Conservation (phyloP, 345 rosid species). For the Bruguiera gymnorhiza region DNA sequence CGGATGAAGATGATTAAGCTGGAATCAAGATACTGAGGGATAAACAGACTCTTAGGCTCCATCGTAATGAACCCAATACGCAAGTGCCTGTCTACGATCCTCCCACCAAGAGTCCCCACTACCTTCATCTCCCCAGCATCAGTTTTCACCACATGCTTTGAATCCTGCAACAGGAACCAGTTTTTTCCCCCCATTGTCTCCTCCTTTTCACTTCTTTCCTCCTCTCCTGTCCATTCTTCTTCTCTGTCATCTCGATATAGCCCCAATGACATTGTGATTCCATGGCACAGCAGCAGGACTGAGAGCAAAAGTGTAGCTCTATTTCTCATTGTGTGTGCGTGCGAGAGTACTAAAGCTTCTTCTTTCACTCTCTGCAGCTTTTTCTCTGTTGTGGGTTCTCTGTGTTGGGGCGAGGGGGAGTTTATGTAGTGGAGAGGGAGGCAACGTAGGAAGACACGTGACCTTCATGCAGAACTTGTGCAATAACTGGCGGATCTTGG, state of each 20-base stretch:
- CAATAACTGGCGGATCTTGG: slow-evolving; percentile 9
- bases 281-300: slow-evolving; percentile 33
- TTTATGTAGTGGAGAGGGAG: slow-evolving; percentile 28
- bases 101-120: slow-evolving; percentile 42
- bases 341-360: not conserved
- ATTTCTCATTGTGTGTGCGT: slow-evolving; percentile 24
- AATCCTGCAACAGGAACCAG: slow-evolving; percentile 52
- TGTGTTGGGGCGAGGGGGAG: not conserved
- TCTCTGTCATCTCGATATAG: slow-evolving; percentile 10
- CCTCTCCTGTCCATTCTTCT: slow-evolving; percentile 1
- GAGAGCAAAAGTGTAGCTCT: slow-evolving; percentile 27
- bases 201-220: slow-evolving; percentile 6
- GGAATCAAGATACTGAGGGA: slow-evolving; percentile 87
- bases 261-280: slow-evolving; percentile 25
- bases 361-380: not conserved
- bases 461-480: slow-evolving; percentile 25
- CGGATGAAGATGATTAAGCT: slow-evolving; percentile 66
- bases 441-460: slow-evolving; percentile 23
- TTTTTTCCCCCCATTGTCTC: slow-evolving; percentile 18
- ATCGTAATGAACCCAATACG: slow-evolving; percentile 81
- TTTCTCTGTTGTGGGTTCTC: not conserved
- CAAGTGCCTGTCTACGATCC: slow-evolving; percentile 51
- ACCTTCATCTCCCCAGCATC: slow-evolving; percentile 78
- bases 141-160: slow-evolving; percentile 55
- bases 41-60: slow-evolving; percentile 75